Evolutionary conservation across 2,329 filamentous ascomycete genomes (phyloP).

Genomic region (Orbilia quercus): DNA sequence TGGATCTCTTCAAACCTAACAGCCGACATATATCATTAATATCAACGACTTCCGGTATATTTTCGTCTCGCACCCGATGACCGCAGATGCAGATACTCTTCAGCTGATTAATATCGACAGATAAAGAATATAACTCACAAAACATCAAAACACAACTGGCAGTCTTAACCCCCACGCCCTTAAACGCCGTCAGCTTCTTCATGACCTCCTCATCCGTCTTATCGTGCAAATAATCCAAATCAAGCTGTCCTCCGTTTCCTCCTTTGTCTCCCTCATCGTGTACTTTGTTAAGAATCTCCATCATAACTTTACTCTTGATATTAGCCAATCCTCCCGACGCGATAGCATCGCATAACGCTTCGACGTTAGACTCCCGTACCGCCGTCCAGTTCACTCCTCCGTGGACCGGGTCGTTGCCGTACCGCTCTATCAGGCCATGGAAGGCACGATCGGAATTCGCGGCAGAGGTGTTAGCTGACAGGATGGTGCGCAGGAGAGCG

Average conservation of each 20-base stretch:
- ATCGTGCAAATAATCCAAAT: constrained; percentile 67
- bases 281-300: constrained; percentile 77
- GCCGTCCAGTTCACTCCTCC: constrained; percentile 81
- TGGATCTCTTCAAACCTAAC: constrained; percentile 64
- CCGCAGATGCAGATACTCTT: background rate
- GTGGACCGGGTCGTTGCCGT: constrained; percentile 61
- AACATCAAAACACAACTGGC: constrained; percentile 69
- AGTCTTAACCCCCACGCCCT: constrained; percentile 69
- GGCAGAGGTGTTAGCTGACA: constrained; percentile 69
- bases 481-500: constrained; percentile 68
- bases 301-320: constrained; percentile 78
- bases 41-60: background rate
- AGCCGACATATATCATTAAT: background rate
- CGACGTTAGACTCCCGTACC: constrained; percentile 70
- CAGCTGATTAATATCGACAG: background rate
- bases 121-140: constrained; percentile 61
- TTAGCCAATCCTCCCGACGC: constrained; percentile 76
- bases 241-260: constrained; percentile 58
- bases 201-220: constrained; percentile 66
- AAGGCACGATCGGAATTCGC: constrained; percentile 74
- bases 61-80: constrained; percentile 11
- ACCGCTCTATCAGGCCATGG: constrained; percentile 70
- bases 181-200: constrained; percentile 67
- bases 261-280: constrained; percentile 72
- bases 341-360: constrained; percentile 76